Conservation (phyloP, 2,329 filamentous ascomycete species). For the Trichoderma afroharzianum region DNA sequence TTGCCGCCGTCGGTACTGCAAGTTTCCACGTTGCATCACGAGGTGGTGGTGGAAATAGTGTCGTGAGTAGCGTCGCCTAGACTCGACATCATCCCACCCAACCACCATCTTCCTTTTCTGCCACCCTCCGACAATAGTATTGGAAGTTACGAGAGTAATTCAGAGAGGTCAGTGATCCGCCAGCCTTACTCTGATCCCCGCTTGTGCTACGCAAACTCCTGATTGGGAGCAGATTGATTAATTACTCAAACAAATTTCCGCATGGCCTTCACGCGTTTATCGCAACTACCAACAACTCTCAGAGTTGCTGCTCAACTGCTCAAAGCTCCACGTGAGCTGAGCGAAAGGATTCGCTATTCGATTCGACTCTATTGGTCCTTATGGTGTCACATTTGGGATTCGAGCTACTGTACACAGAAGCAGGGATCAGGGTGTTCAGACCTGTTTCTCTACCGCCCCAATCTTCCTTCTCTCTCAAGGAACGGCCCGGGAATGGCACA, state of each 20-base stretch:
- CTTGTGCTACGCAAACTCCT: neutral
- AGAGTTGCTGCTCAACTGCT: neutral
- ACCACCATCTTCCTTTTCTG: neutral
- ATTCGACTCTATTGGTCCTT: neutral
- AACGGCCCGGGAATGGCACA: conserved; percentile 7
- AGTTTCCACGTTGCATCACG: neutral
- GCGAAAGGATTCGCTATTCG: neutral
- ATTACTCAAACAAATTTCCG: neutral
- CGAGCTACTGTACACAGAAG: neutral
- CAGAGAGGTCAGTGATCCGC: neutral
- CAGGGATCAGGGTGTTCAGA: neutral
- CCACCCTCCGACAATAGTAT: neutral
- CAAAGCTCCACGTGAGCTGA: neutral
- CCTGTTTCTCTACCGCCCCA: neutral
- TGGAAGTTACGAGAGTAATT: neutral
- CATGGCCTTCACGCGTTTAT: neutral
- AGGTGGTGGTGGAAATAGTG: neutral
- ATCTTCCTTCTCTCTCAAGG: neutral
- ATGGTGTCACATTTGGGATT: neutral
- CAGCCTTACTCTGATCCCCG: neutral
- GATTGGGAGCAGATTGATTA: neutral
- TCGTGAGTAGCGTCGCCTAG: conserved; percentile 1
- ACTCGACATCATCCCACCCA: neutral
- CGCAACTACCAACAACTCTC: neutral
- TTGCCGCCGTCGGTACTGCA: neutral